Evolutionary conservation across 2,329 filamentous ascomycete species (phyloP).

Genomic region (Mycosphaerelloides madeirae): DNA sequence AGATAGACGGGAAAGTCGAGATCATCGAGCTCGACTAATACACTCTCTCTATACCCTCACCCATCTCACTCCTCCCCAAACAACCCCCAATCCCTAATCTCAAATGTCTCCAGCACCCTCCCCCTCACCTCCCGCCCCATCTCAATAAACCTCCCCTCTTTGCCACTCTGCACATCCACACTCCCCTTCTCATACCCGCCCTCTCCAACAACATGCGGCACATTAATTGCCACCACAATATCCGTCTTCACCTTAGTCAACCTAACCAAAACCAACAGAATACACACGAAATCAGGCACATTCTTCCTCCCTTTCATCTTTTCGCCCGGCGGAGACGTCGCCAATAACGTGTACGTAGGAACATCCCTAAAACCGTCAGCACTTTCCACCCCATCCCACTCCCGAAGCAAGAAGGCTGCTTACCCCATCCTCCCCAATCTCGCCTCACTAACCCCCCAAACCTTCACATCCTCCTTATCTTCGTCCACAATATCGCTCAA

Average conservation of each 20-base stretch:
- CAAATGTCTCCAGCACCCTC: slow-evolving; percentile 67
- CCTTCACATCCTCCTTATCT: slow-evolving; percentile 1
- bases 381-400: not conserved
- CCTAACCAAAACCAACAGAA: slow-evolving; percentile 72
- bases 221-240: slow-evolving; percentile 79
- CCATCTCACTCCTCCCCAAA: slow-evolving; percentile 43
- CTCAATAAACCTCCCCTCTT: slow-evolving; percentile 63
- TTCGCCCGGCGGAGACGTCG: slow-evolving; percentile 46
- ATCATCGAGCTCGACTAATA: slow-evolving; percentile 14
- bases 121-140: slow-evolving; percentile 59
- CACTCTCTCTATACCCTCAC: not conserved
- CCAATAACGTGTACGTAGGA: slow-evolving; percentile 65
- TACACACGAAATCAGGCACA: slow-evolving; percentile 52
- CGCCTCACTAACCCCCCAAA: slow-evolving; percentile 40
- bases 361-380: not conserved
- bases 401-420: slow-evolving; percentile 15
- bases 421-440: slow-evolving; percentile 37
- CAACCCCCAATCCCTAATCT: slow-evolving; percentile 74
- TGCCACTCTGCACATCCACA: slow-evolving; percentile 62
- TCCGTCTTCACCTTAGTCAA: slow-evolving; percentile 73
- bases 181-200: slow-evolving; percentile 65
- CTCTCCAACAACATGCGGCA: slow-evolving; percentile 68
- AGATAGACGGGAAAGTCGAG: slow-evolving; percentile 10
- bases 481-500: slow-evolving; percentile 43
- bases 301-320: slow-evolving; percentile 43